Conservation (phyloP, 176 grass and related monocot species). For the Oryza rufipogon region DNA sequence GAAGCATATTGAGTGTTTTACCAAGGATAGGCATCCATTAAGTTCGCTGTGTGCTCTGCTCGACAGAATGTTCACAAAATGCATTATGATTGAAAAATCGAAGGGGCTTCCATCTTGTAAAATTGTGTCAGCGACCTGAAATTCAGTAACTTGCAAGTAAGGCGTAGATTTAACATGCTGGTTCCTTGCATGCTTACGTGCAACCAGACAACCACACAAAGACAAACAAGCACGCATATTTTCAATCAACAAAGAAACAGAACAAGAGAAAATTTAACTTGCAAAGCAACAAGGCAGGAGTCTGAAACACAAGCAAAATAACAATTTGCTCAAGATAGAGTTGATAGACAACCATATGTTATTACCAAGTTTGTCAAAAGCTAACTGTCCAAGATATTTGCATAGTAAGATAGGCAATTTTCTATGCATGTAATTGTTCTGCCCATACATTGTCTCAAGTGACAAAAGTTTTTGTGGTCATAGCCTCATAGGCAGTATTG, state of each 20-base stretch:
- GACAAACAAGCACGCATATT: not conserved
- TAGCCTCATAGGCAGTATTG: not conserved
- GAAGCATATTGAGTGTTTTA: slow-evolving; percentile 46
- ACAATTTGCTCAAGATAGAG: slow-evolving; percentile 6
- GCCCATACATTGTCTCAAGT: not conserved
- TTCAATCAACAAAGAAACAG: not conserved
- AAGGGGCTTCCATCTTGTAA: slow-evolving; percentile 68
- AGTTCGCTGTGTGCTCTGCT: slow-evolving; percentile 61
- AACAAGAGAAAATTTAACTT: not conserved
- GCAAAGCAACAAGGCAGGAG: not conserved
- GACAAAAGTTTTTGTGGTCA: not conserved
- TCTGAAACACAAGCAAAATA: not conserved
- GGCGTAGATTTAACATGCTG: slow-evolving; percentile 11
- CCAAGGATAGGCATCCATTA: slow-evolving; percentile 70
- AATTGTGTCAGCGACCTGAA: slow-evolving; percentile 84
- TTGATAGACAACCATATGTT: slow-evolving; percentile 16
- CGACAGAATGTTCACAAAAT: slow-evolving; percentile 77
- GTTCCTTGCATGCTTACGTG: slow-evolving; percentile 25
- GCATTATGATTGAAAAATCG: slow-evolving; percentile 80
- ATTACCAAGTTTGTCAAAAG: slow-evolving; percentile 8
- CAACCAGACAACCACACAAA: slow-evolving; percentile 7
- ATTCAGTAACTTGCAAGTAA: slow-evolving; percentile 22
- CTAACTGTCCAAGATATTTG: slow-evolving; percentile 5
- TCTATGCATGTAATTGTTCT: not conserved
- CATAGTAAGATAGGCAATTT: slow-evolving; percentile 16